Percentiles rank a stretch among this genome's conserved stretches.
Conservation (phyloP, 768 basidiomycete genomes). For the Termitomyces eurrhizus region DNA sequence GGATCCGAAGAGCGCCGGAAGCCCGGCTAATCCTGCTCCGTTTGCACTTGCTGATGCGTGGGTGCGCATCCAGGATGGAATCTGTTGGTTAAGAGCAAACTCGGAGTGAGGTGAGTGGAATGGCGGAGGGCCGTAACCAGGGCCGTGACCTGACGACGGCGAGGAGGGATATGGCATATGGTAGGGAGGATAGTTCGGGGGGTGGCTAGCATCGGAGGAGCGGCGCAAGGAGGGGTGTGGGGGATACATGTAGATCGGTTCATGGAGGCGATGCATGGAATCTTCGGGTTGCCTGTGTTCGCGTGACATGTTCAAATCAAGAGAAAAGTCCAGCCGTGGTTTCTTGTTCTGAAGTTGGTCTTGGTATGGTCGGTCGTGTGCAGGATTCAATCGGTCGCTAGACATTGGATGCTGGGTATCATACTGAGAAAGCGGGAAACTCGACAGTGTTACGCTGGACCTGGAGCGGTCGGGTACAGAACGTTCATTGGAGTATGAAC, state of each 20-base stretch:
- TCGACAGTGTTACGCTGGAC: constrained; percentile 5
- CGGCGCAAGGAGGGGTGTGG: constrained; percentile 1
- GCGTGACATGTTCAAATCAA: constrained; percentile 4
- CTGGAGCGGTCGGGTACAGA: constrained; percentile 3
- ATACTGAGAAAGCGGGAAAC: constrained; percentile 6
- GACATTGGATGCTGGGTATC: constrained; percentile 16
- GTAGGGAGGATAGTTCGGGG: constrained; percentile 2
- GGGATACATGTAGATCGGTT: constrained; percentile 8
- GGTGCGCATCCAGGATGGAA: constrained; percentile 6
- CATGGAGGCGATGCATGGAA: constrained; percentile 2
- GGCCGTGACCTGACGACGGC: background rate
- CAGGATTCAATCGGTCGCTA: constrained; percentile 20
- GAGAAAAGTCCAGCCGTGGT: constrained; percentile 10
- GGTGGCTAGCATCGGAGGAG: constrained; percentile 2
- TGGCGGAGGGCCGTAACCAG: background rate
- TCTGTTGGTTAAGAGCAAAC: background rate
- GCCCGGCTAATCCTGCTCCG: background rate
- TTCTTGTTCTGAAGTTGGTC: constrained; percentile 18
- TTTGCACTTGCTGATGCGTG: background rate
- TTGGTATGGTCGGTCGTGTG: constrained; percentile 17
- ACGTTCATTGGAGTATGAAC: constrained; percentile 6
- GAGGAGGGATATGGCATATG: constrained; percentile 6
- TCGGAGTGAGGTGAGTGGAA: constrained; percentile 5
- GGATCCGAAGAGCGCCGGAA: constrained; percentile 5
- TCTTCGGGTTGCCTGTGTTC: constrained; percentile 10